These are phyloP conservation scores for Primulina huaijiensis DNA, from an alignment of 257 asterid genomes.

Conservation along the genomic window DNA sequence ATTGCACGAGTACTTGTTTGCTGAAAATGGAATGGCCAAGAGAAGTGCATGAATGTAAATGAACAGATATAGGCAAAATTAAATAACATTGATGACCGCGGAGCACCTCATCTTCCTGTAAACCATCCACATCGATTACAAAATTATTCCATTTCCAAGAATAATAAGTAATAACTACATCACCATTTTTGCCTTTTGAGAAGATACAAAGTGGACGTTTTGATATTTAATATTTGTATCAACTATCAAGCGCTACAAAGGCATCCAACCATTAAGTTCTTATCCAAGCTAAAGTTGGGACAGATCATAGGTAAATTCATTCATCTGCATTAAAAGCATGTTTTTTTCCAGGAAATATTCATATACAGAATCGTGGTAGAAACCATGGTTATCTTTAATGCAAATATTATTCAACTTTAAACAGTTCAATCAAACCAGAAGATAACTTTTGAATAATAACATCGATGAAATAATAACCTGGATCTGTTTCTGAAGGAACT, in stretches of 20 bases:
- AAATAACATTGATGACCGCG: neutral
- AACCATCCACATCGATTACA: too few species aligned
- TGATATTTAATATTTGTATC: too few species aligned
- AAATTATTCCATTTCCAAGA: too few species aligned
- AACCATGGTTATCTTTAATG: neutral
- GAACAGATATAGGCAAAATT: neutral
- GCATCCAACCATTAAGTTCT: constrained; percentile 6
- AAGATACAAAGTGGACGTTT: neutral
- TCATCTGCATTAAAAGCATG: neutral
- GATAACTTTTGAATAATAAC: neutral
- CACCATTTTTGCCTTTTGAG: neutral
- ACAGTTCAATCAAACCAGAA: neutral
- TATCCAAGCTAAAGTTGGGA: neutral
- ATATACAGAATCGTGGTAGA: neutral
- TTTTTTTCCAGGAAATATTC: neutral
- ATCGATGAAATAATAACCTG: constrained; percentile 48
- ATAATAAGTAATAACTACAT: neutral
- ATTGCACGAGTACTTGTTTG: neutral
- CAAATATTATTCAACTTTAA: neutral
- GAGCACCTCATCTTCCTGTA: too few species aligned
- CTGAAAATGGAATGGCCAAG: neutral
- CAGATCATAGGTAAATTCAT: neutral
- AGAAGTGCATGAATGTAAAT: neutral
- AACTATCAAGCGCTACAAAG: neutral
- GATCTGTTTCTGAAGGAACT: constrained; percentile 74